Base-by-base conservation (phyloP, 371 early-diverging fungal species). In the Saksenaea oblongispora region DNA sequence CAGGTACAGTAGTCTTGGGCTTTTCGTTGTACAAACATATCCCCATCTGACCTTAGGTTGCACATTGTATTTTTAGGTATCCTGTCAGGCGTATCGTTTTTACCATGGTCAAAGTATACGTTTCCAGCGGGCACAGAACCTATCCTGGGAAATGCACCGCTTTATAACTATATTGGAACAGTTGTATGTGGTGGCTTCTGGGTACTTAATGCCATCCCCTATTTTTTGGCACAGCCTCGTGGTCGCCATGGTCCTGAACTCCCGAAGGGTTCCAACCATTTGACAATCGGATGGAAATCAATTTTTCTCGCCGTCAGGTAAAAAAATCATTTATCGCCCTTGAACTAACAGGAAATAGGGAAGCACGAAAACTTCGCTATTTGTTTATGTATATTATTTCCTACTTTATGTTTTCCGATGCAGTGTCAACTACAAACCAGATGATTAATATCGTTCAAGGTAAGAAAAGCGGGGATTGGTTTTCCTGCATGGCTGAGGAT, bases 341-440 rank as follows among this genome's bases (percentile, higher is more conserved):
- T n/a, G 28, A 5, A 47, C 9, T 56, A 0, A 47, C 62, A 18
- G 5, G 61, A 4, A 51, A 63, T 36, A 78, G 75, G 27, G 80
- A 84, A 34, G 80, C 78, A 51, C 71, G 76, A 9, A 76, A 80
- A 56, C 72, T 86, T 14, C 61, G 73, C 0, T 82, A 84, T 27
- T 61, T 82, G 5, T 84, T 84, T 15, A 61, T 78, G 64, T 86
- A 84, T 59, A 75, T 86, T 34, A 68, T 86, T 62, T 74, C 84
- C 7, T 86, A 84, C 67, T 84, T 86, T 55, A 74, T 86, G 67
- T 83, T 86, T 51, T 78, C 85, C 34, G 87, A 86, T 62, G 87
- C 82, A 14, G 80, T 81, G 36, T 84, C 85, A 10, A 84, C 87
- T 3, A 80, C 78, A 11, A 78, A 69, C 51, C 74, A 73, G 54